phyloP scores from a whole-genome alignment of 2,329 filamentous ascomycete species.

The Neurospora sp. region DNA sequence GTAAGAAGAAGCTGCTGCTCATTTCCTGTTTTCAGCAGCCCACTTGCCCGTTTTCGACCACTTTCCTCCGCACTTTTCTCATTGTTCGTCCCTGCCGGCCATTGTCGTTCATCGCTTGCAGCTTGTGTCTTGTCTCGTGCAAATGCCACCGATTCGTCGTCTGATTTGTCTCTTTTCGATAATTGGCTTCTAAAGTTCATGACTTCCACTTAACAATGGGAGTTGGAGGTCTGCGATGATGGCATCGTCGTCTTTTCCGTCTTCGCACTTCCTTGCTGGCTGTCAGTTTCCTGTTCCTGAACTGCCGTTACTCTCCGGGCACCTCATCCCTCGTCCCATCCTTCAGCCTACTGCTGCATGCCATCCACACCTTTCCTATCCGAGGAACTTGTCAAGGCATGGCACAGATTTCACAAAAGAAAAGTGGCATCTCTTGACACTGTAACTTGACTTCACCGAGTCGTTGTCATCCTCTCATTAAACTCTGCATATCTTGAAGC shows the following conservation, averaged over 20 bases:
- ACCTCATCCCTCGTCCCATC: neutral
- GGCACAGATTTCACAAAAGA: neutral
- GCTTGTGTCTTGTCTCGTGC: neutral
- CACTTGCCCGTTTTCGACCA: conserved; percentile 12
- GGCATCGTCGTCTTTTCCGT: neutral
- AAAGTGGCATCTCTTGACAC: neutral
- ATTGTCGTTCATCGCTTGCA: neutral
- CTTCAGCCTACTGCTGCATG: neutral
- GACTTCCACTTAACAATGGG: neutral
- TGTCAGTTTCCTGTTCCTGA: neutral
- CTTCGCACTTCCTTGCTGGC: neutral
- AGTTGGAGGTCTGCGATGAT: neutral
- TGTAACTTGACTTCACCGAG: too few species aligned
- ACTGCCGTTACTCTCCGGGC: neutral
- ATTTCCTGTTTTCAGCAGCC: conserved; percentile 8
- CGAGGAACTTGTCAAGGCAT: neutral
- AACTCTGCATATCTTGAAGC: neutral
- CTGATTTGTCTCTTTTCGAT: neutral
- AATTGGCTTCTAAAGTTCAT: neutral
- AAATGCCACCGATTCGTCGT: neutral
- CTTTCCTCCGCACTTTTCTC: neutral
- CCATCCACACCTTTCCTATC: neutral
- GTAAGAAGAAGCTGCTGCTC: conserved; percentile 19
- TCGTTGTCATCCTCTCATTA: neutral
- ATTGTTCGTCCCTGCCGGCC: neutral